These are phyloP conservation scores for Kalmusia sp. DNA, from an alignment of 2,329 filamentous ascomycete species.

Conservation along the genomic window DNA sequence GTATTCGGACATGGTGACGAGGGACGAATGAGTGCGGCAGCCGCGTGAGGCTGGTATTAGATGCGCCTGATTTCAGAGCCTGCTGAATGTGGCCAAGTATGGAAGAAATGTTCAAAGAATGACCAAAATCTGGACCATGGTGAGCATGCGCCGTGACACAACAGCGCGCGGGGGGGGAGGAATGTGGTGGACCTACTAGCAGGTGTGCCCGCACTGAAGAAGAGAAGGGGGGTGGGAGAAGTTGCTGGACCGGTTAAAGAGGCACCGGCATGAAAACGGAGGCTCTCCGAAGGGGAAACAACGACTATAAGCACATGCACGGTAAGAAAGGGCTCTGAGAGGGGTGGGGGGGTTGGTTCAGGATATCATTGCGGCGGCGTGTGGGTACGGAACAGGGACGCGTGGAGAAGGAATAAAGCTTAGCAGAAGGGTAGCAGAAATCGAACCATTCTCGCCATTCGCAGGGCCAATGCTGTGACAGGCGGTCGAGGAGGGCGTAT, in stretches of 20 bases:
- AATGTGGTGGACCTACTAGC: slow-evolving; percentile 36
- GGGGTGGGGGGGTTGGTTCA: slow-evolving; percentile 26
- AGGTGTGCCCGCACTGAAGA: slow-evolving; percentile 48
- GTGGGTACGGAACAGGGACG: slow-evolving; percentile 36
- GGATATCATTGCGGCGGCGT: slow-evolving; percentile 38
- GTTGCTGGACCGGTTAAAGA: slow-evolving; percentile 46
- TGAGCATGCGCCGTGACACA: slow-evolving; percentile 24
- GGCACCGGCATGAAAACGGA: slow-evolving; percentile 48
- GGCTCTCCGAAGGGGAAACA: slow-evolving; percentile 43
- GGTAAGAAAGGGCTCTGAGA: slow-evolving; percentile 21
- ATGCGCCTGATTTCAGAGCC: slow-evolving; percentile 46
- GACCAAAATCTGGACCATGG: slow-evolving; percentile 35
- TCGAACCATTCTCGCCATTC: slow-evolving; percentile 41
- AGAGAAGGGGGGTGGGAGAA: slow-evolving; percentile 36
- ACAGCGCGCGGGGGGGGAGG: slow-evolving; percentile 4
- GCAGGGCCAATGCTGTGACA: slow-evolving; percentile 40
- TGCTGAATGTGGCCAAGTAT: slow-evolving; percentile 45
- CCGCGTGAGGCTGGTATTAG: slow-evolving; percentile 26
- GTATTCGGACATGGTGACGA: slow-evolving; percentile 37
- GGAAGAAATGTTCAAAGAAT: slow-evolving; percentile 33
- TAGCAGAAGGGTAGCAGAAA: slow-evolving; percentile 40
- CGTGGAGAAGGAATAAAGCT: slow-evolving; percentile 35
- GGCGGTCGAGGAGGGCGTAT: slow-evolving; percentile 35
- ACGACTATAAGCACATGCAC: slow-evolving; percentile 47
- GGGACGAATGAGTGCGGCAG: slow-evolving; percentile 13